Percentiles rank a stretch among this genome's conserved stretches.
These are phyloP conservation scores for Penicillium sp. DNA, from an alignment of 2,329 filamentous ascomycete genomes.

Conservation along the genomic window DNA sequence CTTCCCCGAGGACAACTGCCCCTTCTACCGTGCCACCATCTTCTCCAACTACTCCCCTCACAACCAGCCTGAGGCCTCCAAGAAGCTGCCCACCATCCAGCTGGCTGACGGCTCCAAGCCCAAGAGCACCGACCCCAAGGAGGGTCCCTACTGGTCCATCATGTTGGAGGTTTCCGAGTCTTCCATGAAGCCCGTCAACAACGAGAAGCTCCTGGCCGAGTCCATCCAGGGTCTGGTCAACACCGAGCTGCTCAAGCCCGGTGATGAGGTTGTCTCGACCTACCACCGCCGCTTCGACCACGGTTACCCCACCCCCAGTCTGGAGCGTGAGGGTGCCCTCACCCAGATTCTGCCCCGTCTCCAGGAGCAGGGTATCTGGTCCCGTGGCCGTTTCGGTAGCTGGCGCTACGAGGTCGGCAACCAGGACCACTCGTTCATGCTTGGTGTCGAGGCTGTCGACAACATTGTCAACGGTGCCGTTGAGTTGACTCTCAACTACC, in stretches of 20 bases:
- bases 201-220: constrained; percentile 76
- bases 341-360: constrained; percentile 90
- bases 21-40: constrained; percentile 98
- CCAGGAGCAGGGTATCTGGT: constrained; percentile 85
- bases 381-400: constrained; percentile 92
- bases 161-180: constrained; percentile 99
- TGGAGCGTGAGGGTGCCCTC: constrained; percentile 92
- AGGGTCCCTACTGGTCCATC: constrained; percentile 98
- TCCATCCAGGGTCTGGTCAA: constrained; percentile 95
- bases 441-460: constrained; percentile 89
- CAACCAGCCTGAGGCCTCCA: constrained; percentile 82
- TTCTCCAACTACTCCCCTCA: constrained; percentile 99
- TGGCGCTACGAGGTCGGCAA: constrained; percentile 98
- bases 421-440: constrained; percentile 97
- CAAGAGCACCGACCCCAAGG: constrained; percentile 63
- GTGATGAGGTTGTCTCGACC: constrained; percentile 93
- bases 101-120: constrained; percentile 81
- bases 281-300: constrained; percentile 98
- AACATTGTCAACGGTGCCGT: constrained; percentile 82
- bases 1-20: constrained; percentile 98
- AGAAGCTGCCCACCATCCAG: constrained; percentile 78
- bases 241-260: constrained; percentile 88
- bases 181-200: constrained; percentile 85
- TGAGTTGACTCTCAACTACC: constrained; percentile 92
- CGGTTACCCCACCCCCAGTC: constrained; percentile 89